Base-by-base conservation (phyloP, 306 rosid genomes). In the Urtica urens region DNA sequence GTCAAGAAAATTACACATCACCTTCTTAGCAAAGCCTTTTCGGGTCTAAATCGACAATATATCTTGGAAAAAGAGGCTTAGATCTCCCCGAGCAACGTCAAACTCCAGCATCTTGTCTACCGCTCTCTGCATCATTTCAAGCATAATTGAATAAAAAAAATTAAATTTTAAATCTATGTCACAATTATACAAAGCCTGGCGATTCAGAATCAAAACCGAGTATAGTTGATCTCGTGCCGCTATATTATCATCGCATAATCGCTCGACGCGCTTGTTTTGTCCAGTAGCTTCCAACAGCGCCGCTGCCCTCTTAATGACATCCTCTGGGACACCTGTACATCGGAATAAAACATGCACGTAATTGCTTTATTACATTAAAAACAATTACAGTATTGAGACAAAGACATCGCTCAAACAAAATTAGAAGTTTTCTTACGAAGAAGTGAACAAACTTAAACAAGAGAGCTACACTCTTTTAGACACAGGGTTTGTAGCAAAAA, bases 301-400 rank as follows among this genome's bases (percentile, higher is more conserved):
- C 38, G 78, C 77, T 57, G 97, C 95, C 72, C 97, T 74, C 63
- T 72, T 64, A 28, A 79, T 72, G 65, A 90, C 79, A 69, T 73
- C 78, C 46, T 77, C 75, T 0, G 87, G 95, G 46, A 90, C 84
- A 49, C 95, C 97, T 84, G 43, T 33, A 50, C 46, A 54, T n/a
- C n/a, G n/a, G n/a, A n/a, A n/a, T n/a, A n/a, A n/a, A n/a, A n/a
- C n/a, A n/a, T n/a, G n/a, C n/a, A n/a, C n/a, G n/a, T n/a, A n/a
- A n/a, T n/a, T n/a, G n/a, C n/a, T n/a, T n/a, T n/a, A n/a, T n/a
- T n/a, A n/a, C n/a, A n/a, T n/a, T n/a, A n/a, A n/a, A n/a, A n/a
- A n/a, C n/a, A n/a, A n/a, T n/a, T n/a, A n/a, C n/a, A n/a, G n/a
- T n/a, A n/a, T n/a, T n/a, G n/a, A n/a, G n/a, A n/a, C n/a, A n/a